phyloP scores from a whole-genome alignment of 2,329 filamentous ascomycete species.

The Fusarium torulosum region DNA sequence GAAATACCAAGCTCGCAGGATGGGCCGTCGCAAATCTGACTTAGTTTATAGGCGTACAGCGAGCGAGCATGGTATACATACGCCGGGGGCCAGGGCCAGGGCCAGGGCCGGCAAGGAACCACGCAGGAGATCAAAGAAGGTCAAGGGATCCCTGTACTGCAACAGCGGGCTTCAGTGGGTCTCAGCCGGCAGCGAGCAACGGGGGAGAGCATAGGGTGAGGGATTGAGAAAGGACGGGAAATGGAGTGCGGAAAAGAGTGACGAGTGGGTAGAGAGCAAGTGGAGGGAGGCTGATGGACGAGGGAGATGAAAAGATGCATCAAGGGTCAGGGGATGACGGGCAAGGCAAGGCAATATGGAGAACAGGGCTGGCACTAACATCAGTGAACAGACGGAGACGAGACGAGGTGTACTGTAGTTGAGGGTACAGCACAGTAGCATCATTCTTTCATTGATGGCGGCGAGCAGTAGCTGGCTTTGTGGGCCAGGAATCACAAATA shows the following conservation, averaged over 20 bases:
- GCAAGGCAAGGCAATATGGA: constrained; percentile 38
- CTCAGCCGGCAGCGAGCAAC: constrained; percentile 39
- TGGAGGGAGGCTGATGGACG: constrained; percentile 28
- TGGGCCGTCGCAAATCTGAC: constrained; percentile 43
- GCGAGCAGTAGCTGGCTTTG: constrained; percentile 30
- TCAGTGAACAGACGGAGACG: constrained; percentile 23
- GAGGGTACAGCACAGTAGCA: neutral
- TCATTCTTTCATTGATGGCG: constrained; percentile 23
- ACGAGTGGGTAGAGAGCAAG: constrained; percentile 17
- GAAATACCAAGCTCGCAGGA: constrained; percentile 17
- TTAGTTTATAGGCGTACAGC: constrained; percentile 45
- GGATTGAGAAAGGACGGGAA: constrained; percentile 19
- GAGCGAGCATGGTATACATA: constrained; percentile 37
- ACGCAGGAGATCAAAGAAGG: constrained; percentile 45
- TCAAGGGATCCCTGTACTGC: constrained; percentile 42
- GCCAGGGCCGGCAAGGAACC: constrained; percentile 38
- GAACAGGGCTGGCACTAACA: constrained; percentile 46
- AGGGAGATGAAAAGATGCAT: constrained; percentile 39
- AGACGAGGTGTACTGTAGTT: constrained; percentile 5
- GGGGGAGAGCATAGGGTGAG: constrained; percentile 26
- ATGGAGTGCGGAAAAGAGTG: constrained; percentile 23
- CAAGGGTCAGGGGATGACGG: constrained; percentile 35
- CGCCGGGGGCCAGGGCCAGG: constrained; percentile 18
- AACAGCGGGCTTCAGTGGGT: constrained; percentile 45
- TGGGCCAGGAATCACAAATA: constrained; percentile 18